phyloP scores from a whole-genome alignment of 306 rosid species.

The Cucurbita moschata region DNA sequence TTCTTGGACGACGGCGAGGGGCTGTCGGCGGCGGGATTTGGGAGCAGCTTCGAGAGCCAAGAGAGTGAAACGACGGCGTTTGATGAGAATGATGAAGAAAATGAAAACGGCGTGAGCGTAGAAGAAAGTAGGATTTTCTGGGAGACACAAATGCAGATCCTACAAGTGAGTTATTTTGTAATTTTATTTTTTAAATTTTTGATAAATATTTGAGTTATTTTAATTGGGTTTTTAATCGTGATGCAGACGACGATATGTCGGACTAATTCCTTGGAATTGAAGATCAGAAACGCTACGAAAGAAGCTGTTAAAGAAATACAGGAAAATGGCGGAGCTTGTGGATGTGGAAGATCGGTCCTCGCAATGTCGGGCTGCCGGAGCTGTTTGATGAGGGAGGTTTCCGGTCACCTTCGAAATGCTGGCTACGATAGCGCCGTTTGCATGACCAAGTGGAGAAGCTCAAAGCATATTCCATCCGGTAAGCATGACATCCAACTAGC shows the following conservation, averaged over 20 bases:
- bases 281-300: conserved; percentile 40
- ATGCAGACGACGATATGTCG: conserved; percentile 36
- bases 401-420: conserved; percentile 26
- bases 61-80: conserved; percentile 13
- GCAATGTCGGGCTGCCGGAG: conserved; percentile 23
- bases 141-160: conserved; percentile 53
- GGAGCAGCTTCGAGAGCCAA: conserved; percentile 15
- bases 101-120: not conserved
- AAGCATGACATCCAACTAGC: not conserved
- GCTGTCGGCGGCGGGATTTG: conserved; percentile 8
- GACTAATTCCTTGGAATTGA: conserved; percentile 35
- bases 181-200: not conserved
- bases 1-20: conserved; percentile 20
- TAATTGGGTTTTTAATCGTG: not conserved
- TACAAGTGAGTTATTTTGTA: conserved; percentile 28
- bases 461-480: conserved; percentile 57
- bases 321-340: conserved; percentile 22
- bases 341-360: conserved; percentile 31
- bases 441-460: conserved; percentile 61
- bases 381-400: conserved; percentile 51
- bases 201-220: not conserved
- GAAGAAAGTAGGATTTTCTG: conserved; percentile 35
- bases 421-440: conserved; percentile 57
- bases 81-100: conserved; percentile 22
- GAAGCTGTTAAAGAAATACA: conserved; percentile 33